Evolutionary conservation across 768 basidiomycete genomes (phyloP).

Genomic region (Pholiota conissans): DNA sequence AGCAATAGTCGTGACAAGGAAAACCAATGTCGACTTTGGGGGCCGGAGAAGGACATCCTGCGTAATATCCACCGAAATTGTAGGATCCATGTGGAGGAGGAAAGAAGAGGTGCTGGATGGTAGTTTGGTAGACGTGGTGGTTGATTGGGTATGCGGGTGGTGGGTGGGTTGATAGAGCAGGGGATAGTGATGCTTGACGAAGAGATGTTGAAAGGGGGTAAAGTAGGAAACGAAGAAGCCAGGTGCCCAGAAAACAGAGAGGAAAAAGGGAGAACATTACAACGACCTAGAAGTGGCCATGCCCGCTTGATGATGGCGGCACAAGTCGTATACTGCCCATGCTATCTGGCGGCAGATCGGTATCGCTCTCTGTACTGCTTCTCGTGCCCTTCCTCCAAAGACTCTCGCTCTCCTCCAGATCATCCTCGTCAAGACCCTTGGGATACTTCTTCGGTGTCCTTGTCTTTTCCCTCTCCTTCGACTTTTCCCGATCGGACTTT

Average conservation of each 20-base stretch:
- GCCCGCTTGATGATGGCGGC: constrained; percentile 6
- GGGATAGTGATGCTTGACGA: not conserved
- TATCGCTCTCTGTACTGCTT: constrained; percentile 13
- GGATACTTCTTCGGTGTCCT: constrained; percentile 48
- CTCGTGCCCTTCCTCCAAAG: constrained; percentile 37
- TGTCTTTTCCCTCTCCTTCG: constrained; percentile 36
- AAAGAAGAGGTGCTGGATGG: not conserved
- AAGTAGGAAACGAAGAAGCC: not conserved
- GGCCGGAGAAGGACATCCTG: not conserved
- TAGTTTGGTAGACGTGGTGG: not conserved
- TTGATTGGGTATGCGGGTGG: not conserved
- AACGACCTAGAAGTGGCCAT: not conserved
- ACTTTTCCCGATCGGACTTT: constrained; percentile 33
- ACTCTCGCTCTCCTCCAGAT: constrained; percentile 61
- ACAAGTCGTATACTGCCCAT: constrained; percentile 22
- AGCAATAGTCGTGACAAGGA: not conserved
- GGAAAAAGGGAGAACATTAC: not conserved
- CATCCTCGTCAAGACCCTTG: constrained; percentile 49
- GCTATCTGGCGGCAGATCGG: constrained; percentile 7
- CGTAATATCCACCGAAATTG: not conserved
- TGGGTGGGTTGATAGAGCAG: not conserved
- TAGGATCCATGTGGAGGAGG: not conserved
- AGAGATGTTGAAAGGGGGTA: too few species aligned
- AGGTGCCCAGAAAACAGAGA: not conserved
- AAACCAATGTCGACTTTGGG: not conserved